Evolutionary conservation across 2,329 filamentous ascomycete species (phyloP).

Genomic region (Aspergillus fructus): DNA sequence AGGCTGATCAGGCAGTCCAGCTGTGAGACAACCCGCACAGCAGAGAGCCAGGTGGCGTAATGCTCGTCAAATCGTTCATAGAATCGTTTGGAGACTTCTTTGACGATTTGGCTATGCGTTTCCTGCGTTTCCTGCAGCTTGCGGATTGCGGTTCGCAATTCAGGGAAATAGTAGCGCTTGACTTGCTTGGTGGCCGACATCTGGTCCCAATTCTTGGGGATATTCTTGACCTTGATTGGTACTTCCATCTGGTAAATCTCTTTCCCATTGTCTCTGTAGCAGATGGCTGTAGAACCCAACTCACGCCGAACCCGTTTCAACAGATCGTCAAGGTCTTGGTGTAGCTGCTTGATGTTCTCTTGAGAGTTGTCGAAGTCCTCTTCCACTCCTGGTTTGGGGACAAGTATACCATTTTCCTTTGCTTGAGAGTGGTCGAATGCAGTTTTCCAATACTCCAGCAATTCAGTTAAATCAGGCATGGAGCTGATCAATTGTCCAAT

Average conservation of each 20-base stretch:
- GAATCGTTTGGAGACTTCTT: slow-evolving; percentile 80
- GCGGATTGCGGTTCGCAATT: slow-evolving; percentile 78
- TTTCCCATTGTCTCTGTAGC: slow-evolving; percentile 85
- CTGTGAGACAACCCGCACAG: slow-evolving; percentile 86
- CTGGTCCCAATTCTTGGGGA: slow-evolving; percentile 87
- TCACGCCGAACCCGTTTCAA: slow-evolving; percentile 70
- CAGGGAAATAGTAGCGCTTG: slow-evolving; percentile 90
- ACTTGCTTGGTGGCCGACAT: slow-evolving; percentile 91
- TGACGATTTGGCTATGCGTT: slow-evolving; percentile 85
- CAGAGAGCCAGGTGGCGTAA: slow-evolving; percentile 80
- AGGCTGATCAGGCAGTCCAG: slow-evolving; percentile 93
- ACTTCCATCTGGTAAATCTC: slow-evolving; percentile 96
- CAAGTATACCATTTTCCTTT: slow-evolving; percentile 74
- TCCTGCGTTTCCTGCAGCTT: slow-evolving; percentile 92
- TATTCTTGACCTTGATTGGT: slow-evolving; percentile 74
- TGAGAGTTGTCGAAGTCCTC: slow-evolving; percentile 87
- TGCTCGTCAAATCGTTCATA: slow-evolving; percentile 85
- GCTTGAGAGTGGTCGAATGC: slow-evolving; percentile 85
- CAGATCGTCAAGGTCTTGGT: slow-evolving; percentile 68
- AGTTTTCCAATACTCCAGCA: slow-evolving; percentile 81
- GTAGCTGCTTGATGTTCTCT: slow-evolving; percentile 71
- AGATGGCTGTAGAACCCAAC: slow-evolving; percentile 70
- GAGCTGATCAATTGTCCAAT: slow-evolving; percentile 77
- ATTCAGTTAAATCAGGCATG: slow-evolving; percentile 79
- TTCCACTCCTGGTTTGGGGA: slow-evolving; percentile 84